Base-by-base conservation (phyloP, 352 stramenopile genomes). In the Phytopythium mirpurense region DNA sequence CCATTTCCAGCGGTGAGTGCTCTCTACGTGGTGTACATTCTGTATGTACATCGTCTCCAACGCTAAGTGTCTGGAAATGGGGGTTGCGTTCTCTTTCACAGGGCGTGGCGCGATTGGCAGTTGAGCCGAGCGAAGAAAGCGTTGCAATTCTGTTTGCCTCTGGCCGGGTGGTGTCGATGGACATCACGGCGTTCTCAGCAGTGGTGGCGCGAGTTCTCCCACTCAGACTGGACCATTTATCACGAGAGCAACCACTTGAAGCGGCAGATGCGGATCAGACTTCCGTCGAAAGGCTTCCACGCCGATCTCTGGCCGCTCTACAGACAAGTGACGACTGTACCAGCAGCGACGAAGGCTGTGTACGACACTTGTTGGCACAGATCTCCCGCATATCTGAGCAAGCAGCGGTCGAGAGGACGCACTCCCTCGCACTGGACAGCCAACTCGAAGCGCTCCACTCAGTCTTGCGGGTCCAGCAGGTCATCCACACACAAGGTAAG, bases 361-460 rank as follows among this genome's bases (percentile, higher is more conserved):
- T 81, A 46, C 69, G 69, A 19, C 63, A 65, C 31, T 51, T 81
- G 9, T 49, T 83, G 15, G 57, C 69, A 40, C 56, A 57, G 16
- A 83, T 83, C 32, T 55, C 65, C 9, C 54, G 73, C 11, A 51
- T 76, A 27, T 78, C 72, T 24, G 51, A 45, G 8, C 47, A 73
- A 29, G 74, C 70, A 19, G 53, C 48, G 18, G 42, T 23, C 19
- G 51, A 78, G n/a, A 54, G 54, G 6, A 21, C 51, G 2, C 59
- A 69, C 19, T 87, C 75, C 18, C 54, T 65, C 35, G 54, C 67
- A 29, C 56, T 80, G 34, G 72, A 82, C 26, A 12, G 38, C 14
- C 59, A 80, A 14, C 58, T 90, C 3, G 62, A 62, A 27, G 62
- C 51, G 2, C 45, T 84, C 11, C 57, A 86, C 52, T 67, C 78